These are phyloP conservation scores for Rosa rugosa DNA, from an alignment of 306 rosid genomes.

Conservation along the genomic window DNA sequence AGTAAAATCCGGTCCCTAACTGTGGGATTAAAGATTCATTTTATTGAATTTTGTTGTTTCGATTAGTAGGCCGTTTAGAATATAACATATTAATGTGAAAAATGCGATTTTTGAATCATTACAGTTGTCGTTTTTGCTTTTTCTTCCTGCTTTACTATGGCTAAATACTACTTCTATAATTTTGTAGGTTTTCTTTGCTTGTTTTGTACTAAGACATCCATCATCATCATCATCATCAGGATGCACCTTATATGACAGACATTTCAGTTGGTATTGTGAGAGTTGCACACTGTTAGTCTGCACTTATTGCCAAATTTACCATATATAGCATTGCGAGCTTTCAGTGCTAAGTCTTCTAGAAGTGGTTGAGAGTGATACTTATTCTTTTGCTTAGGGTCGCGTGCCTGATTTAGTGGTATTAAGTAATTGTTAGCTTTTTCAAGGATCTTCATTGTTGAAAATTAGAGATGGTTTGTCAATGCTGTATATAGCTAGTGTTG, in stretches of 20 bases:
- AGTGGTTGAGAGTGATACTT: conserved; percentile 6
- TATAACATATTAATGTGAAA: neutral
- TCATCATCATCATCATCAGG: neutral
- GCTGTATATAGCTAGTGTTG: neutral
- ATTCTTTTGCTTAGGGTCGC: neutral
- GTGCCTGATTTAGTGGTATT: neutral
- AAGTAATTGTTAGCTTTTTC: neutral
- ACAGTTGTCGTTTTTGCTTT: neutral
- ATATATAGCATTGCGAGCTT: conserved; percentile 20
- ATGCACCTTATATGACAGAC: neutral
- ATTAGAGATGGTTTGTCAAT: neutral
- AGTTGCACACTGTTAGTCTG: conserved; percentile 1
- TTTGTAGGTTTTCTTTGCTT: conserved; percentile 19
- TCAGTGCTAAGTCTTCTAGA: conserved; percentile 3
- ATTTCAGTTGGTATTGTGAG: conserved; percentile 16
- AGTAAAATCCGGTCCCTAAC: neutral
- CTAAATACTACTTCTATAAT: conserved; percentile 1
- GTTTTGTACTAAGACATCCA: neutral
- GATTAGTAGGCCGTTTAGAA: neutral
- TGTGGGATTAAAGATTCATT: neutral
- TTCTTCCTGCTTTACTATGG: neutral
- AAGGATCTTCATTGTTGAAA: neutral
- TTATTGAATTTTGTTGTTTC: neutral
- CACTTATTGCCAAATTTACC: conserved; percentile 32
- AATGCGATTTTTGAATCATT: neutral